phyloP scores from a whole-genome alignment of 2,329 filamentous ascomycete genomes.

The Myriosclerotinia scirpicola region DNA sequence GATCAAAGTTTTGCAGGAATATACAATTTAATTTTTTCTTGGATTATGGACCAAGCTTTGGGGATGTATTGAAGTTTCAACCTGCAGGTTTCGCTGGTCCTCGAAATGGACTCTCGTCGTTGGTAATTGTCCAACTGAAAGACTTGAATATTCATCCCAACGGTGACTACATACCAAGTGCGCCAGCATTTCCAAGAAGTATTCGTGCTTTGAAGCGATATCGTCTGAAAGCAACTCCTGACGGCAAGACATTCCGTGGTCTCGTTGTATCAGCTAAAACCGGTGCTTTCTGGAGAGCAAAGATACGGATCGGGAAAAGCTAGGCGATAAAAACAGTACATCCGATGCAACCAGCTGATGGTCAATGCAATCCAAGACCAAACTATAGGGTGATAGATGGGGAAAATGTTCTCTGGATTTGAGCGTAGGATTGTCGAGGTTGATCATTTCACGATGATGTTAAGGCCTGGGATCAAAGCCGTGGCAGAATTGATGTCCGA shows the following conservation, averaged over 20 bases:
- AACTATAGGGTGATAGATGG: neutral
- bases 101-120: neutral
- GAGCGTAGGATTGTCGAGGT: conserved; percentile 18
- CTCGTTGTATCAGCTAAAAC: conserved; percentile 5
- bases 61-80: conserved; percentile 6
- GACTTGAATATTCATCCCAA: neutral
- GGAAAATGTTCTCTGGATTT: neutral
- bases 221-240: neutral
- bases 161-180: neutral
- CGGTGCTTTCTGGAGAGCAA: neutral
- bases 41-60: conserved; percentile 15
- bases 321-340: neutral
- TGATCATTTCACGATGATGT: conserved; percentile 34
- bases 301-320: no score
- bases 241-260: conserved; percentile 1
- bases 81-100: neutral
- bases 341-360: neutral
- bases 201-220: conserved; percentile 6
- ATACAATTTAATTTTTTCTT: neutral
- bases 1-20: neutral
- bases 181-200: conserved; percentile 1
- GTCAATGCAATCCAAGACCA: conserved; percentile 2
- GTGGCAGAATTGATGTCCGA: neutral
- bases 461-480: conserved; percentile 18
- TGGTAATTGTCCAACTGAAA: neutral